Conservation (phyloP, 139 green algal species). For the Marvania coccoides region DNA sequence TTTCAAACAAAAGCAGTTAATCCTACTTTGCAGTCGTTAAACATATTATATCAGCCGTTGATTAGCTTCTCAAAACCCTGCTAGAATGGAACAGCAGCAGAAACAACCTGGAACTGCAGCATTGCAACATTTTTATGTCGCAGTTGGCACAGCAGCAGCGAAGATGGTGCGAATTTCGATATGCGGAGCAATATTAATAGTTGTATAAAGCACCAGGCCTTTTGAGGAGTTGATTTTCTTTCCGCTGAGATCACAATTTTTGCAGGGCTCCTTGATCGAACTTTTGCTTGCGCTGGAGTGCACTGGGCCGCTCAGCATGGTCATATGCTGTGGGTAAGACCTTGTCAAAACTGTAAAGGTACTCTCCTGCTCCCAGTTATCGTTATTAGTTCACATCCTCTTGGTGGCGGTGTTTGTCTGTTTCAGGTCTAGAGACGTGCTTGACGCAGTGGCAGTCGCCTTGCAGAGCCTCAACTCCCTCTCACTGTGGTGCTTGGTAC, state of each 20-base stretch:
- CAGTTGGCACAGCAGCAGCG: slow-evolving; percentile 12
- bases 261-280: slow-evolving; percentile 19
- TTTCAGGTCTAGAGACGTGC: slow-evolving; percentile 4
- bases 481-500: slow-evolving; percentile 20
- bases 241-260: too few relatives aligned
- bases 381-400: background rate
- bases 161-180: slow-evolving; percentile 10
- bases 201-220: background rate
- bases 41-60: too few relatives aligned
- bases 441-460: slow-evolving; percentile 4
- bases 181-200: background rate
- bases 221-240: background rate
- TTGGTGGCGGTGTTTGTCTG: background rate
- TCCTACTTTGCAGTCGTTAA: too few relatives aligned
- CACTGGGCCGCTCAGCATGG: slow-evolving; percentile 2
- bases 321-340: slow-evolving; percentile 19
- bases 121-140: slow-evolving; percentile 25
- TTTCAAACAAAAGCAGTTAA: too few relatives aligned
- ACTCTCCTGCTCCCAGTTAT: background rate
- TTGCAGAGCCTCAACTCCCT: background rate
- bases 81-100: too few relatives aligned
- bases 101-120: background rate
- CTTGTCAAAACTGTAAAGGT: background rate
- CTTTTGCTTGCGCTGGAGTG: slow-evolving; percentile 13
- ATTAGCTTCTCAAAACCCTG: too few relatives aligned